Conservation (phyloP, 345 rosid species). For the Eucalyptus erythrocorys region DNA sequence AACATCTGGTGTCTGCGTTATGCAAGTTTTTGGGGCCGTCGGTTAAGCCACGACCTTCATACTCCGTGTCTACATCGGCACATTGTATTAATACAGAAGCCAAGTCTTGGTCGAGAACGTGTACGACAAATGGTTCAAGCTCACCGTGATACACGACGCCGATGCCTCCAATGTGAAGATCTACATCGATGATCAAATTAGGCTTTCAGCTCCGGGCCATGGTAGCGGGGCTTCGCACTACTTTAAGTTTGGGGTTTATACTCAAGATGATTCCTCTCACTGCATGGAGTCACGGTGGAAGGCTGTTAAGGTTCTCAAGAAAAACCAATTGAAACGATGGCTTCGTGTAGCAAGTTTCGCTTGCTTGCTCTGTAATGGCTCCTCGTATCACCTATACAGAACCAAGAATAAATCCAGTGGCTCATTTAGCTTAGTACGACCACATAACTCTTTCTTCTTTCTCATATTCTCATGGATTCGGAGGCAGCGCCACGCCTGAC, state of each 20-base stretch:
- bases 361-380: not conserved
- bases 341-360: not conserved
- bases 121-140: constrained; percentile 11
- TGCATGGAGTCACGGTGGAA: constrained; percentile 26
- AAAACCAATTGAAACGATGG: not conserved
- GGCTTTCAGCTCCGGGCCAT: not conserved
- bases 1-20: constrained; percentile 13
- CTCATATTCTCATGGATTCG: not conserved
- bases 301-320: constrained; percentile 1
- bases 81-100: constrained; percentile 6
- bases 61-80: constrained; percentile 15
- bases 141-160: constrained; percentile 23
- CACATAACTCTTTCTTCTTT: not conserved
- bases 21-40: constrained; percentile 22
- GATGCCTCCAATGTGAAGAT: constrained; percentile 1
- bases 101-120: not conserved
- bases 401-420: not conserved
- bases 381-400: not conserved
- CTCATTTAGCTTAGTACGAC: not conserved
- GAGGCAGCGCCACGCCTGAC: not conserved
- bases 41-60: constrained; percentile 4
- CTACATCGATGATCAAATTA: constrained; percentile 6
- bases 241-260: constrained; percentile 28
- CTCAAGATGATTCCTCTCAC: not conserved
- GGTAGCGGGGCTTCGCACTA: constrained; percentile 3